Evolutionary conservation across 2,329 filamentous ascomycete species (phyloP).

Genomic region (Sporothrix brunneoviolacea): DNA sequence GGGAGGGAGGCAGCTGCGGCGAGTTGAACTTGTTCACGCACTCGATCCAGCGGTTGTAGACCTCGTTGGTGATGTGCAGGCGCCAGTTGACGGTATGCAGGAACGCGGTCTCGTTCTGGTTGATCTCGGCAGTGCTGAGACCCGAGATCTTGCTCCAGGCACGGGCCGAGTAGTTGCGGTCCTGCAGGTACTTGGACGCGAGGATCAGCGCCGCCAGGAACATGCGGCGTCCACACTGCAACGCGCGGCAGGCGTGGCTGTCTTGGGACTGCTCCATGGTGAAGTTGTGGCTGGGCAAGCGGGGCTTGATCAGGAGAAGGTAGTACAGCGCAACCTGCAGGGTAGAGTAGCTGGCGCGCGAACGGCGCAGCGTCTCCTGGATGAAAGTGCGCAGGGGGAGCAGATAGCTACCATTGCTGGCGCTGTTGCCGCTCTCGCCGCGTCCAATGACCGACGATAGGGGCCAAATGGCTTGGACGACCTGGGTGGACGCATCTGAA

Average conservation of each 20-base stretch:
- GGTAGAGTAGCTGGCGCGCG: slow-evolving; percentile 94
- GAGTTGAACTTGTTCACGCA: slow-evolving; percentile 82
- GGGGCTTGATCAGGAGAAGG: slow-evolving; percentile 84
- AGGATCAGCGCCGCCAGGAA: slow-evolving; percentile 91
- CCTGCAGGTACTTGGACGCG: slow-evolving; percentile 95
- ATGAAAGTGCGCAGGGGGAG: slow-evolving; percentile 92
- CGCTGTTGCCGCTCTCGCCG: slow-evolving; percentile 43
- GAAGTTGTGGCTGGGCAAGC: slow-evolving; percentile 76
- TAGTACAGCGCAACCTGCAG: slow-evolving; percentile 96
- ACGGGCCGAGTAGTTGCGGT: slow-evolving; percentile 93
- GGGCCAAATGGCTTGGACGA: slow-evolving; percentile 96
- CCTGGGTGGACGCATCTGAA: slow-evolving; percentile 91
- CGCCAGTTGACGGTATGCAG: slow-evolving; percentile 87
- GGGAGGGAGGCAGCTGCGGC: slow-evolving; percentile 48
- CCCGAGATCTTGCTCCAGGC: slow-evolving; percentile 99
- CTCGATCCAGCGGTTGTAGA: slow-evolving; percentile 90
- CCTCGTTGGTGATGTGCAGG: slow-evolving; percentile 81
- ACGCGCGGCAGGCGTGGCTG: slow-evolving; percentile 63
- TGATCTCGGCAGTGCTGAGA: slow-evolving; percentile 88
- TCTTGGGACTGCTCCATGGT: slow-evolving; percentile 79
- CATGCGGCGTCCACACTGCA: slow-evolving; percentile 96
- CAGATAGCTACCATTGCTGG: slow-evolving; percentile 38
- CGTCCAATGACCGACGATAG: slow-evolving; percentile 74
- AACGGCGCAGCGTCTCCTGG: slow-evolving; percentile 90
- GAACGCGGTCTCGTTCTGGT: slow-evolving; percentile 92